Percentiles rank a stretch among this genome's conserved stretches.
phyloP scores from a whole-genome alignment of 2,329 filamentous ascomycete genomes.

The Talaromyces amestolkiae region DNA sequence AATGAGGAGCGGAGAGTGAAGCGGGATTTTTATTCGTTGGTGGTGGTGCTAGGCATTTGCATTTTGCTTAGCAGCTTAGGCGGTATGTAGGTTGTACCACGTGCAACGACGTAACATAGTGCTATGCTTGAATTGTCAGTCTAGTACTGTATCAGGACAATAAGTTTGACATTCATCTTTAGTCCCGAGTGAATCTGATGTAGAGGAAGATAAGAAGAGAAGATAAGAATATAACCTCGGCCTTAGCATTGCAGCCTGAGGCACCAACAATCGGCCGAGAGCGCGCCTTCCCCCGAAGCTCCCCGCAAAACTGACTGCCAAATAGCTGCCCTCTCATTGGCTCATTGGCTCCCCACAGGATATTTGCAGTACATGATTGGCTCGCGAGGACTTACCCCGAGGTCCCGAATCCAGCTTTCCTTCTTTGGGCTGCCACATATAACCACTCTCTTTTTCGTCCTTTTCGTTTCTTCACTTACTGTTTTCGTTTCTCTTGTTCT shows the following conservation, averaged over 20 bases:
- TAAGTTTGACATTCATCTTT: neutral
- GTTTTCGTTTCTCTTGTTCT: neutral
- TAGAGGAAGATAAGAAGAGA: neutral
- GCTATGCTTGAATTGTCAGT: neutral
- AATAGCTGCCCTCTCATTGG: neutral
- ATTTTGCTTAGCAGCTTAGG: neutral
- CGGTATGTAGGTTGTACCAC: neutral
- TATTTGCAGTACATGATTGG: neutral
- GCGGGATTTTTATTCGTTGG: neutral
- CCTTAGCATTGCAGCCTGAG: neutral
- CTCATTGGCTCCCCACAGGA: neutral
- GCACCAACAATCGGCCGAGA: constrained; percentile 15
- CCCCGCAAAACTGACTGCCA: neutral
- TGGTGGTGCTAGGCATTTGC: neutral
- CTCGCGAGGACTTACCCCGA: constrained; percentile 7
- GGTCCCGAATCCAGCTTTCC: neutral
- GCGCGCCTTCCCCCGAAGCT: neutral
- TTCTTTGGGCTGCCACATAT: neutral
- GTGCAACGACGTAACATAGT: neutral
- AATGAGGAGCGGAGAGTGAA: neutral
- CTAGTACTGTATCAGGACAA: neutral
- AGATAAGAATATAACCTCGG: neutral
- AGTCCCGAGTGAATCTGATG: neutral
- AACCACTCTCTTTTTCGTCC: constrained; percentile 2
- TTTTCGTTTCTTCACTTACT: neutral